phyloP scores from a whole-genome alignment of 306 rosid species.

The Cucurbita moschata region DNA sequence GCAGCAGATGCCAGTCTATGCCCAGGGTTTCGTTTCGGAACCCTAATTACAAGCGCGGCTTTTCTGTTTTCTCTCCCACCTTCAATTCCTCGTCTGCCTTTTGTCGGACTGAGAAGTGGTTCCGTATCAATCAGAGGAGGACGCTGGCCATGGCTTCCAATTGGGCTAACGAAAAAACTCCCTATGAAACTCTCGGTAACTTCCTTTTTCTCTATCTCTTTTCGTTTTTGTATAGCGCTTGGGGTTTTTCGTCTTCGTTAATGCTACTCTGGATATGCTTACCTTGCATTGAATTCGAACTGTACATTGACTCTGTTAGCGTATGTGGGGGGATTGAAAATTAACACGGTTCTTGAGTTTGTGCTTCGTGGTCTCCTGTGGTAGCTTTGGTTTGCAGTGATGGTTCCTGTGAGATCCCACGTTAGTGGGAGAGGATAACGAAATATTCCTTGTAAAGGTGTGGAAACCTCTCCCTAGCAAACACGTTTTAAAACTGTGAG shows the following conservation, averaged over 20 bases:
- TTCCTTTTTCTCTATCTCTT: not conserved
- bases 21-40: slow-evolving; percentile 36
- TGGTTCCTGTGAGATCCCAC: no score
- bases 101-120: slow-evolving; percentile 22
- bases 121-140: slow-evolving; percentile 52
- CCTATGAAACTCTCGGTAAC: slow-evolving; percentile 84
- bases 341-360: no score
- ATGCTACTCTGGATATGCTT: not conserved
- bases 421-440: no score
- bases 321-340: no score
- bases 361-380: no score
- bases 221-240: not conserved
- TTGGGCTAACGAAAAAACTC: slow-evolving; percentile 67
- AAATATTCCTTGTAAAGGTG: no score
- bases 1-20: slow-evolving; percentile 49
- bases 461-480: no score
- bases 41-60: slow-evolving; percentile 31
- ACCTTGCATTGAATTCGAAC: no score
- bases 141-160: slow-evolving; percentile 47
- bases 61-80: slow-evolving; percentile 22
- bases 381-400: no score
- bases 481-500: no score
- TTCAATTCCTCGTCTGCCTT: slow-evolving; percentile 20
- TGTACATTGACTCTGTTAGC: no score
- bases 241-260: not conserved